Percentiles rank a stretch among this genome's conserved stretches.
Conservation (phyloP, 805 yeast genomes). For the Blastobotrys peoriensis region DNA sequence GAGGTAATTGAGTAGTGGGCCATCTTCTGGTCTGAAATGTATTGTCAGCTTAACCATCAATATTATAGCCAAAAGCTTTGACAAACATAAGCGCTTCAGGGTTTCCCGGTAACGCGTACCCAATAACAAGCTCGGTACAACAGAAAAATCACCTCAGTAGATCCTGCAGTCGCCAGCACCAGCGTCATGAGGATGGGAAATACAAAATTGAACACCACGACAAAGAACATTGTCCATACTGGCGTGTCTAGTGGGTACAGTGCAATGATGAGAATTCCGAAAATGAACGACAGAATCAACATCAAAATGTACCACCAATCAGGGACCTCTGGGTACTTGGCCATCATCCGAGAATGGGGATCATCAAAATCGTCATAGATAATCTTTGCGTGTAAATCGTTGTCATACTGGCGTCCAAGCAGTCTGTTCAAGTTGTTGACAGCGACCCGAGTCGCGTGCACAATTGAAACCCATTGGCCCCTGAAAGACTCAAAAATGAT, state of each 20-base stretch:
- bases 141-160: constrained; percentile 50
- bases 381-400: neutral
- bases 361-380: constrained; percentile 4
- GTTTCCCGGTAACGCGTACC: constrained; percentile 59
- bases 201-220: constrained; percentile 47
- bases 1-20: constrained; percentile 40
- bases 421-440: constrained; percentile 22
- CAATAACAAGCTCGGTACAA: constrained; percentile 56
- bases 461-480: constrained; percentile 12
- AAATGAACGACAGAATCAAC: constrained; percentile 36
- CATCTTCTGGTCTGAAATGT: constrained; percentile 48
- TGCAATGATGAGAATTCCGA: constrained; percentile 39
- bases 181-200: constrained; percentile 59
- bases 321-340: constrained; percentile 45
- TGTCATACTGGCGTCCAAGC: constrained; percentile 22
- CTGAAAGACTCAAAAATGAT: constrained; percentile 22
- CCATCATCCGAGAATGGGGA: constrained; percentile 35
- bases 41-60: constrained; percentile 61
- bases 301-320: constrained; percentile 43
- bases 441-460: constrained; percentile 2
- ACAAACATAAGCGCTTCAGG: constrained; percentile 48
- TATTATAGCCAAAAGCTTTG: constrained; percentile 36
- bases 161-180: constrained; percentile 56
- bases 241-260: constrained; percentile 38
- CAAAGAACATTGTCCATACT: constrained; percentile 57